Evolutionary conservation across 2,329 filamentous ascomycete genomes (phyloP).

Genomic region (Calonectria pseudoreteaudii): DNA sequence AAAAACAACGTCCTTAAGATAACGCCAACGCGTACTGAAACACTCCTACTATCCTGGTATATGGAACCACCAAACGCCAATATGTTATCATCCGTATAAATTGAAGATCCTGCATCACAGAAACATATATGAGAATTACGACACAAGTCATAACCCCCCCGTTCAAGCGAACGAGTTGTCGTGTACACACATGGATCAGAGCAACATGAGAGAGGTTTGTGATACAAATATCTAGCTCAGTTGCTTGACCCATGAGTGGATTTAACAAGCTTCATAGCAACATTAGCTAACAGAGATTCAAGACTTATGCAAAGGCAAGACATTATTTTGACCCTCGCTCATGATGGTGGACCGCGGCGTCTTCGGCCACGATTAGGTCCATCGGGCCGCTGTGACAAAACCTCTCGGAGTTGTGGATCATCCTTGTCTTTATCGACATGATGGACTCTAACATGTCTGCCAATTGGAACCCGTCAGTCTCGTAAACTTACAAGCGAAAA

Average conservation of each 20-base stretch:
- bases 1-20: constrained; percentile 20
- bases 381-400: constrained; percentile 86
- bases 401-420: constrained; percentile 82
- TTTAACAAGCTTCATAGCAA: neutral
- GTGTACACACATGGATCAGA: neutral
- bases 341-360: constrained; percentile 66
- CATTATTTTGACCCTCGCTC: constrained; percentile 2
- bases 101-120: neutral
- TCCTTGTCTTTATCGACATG: constrained; percentile 92
- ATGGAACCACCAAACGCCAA: constrained; percentile 39
- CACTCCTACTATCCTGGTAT: constrained; percentile 40
- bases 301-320: neutral
- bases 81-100: constrained; percentile 26
- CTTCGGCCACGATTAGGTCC: constrained; percentile 85
- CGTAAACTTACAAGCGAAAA: neutral
- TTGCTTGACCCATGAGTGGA: neutral
- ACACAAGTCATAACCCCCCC: neutral
- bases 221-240: neutral
- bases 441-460: constrained; percentile 91
- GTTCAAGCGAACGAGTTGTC: neutral
- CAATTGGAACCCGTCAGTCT: constrained; percentile 24
- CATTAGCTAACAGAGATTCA: neutral
- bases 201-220: neutral
- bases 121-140: neutral
- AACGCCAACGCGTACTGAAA: constrained; percentile 27